Evolutionary conservation across 805 yeast genomes (phyloP), one percentile per base, ranked within the genome.

Genomic region (Kodamaea kaohsiungensis): DNA sequence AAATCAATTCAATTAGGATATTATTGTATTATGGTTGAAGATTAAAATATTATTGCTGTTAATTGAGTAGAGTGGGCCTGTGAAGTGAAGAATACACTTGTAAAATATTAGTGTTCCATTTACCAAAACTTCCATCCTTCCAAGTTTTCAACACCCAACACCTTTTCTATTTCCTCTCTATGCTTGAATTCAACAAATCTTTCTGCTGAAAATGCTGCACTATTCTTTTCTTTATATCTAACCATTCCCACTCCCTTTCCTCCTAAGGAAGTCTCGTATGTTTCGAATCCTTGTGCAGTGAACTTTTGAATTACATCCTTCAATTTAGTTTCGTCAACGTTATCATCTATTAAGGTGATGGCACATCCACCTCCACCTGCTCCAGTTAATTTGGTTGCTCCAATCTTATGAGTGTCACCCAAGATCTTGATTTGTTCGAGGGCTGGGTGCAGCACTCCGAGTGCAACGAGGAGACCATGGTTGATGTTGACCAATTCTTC

Each of bases 341-440:
- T 76, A 42, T 80, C 84, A 48, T 81, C 74, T 13, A 92, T 76
- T 39, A 95, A 71, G 0, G 98, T 95, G 53, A 95, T 87, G 9
- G 98, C 96, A 76, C 99, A 95, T 1, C 99, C 99, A 49, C 99
- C 99, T 17, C 99, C 99, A 37, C 99, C 99, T 0, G 99, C 99
- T 43, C 99, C 99, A 0, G 99, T 95, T 52, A 95, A 79, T 68
- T 95, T 95, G 0, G 99, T 93, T 54, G 88, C 85, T 7, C 99
- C 99, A 15, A 95, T 69, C 3, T 75, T 66, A 53, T 83, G 62
- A 49, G 77, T 79, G 64, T 88, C 92, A 19, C 90, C 80, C n/a
- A 83, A 73, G 17, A 82, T 71, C 63, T 85, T 87, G 27, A 93
- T 83, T 49, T 78, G 75, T 66, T 95, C 99, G 55, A 95, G 76